Evolutionary conservation across 257 asterid genomes (phyloP).

Genomic region (Solanum stenotomum): DNA sequence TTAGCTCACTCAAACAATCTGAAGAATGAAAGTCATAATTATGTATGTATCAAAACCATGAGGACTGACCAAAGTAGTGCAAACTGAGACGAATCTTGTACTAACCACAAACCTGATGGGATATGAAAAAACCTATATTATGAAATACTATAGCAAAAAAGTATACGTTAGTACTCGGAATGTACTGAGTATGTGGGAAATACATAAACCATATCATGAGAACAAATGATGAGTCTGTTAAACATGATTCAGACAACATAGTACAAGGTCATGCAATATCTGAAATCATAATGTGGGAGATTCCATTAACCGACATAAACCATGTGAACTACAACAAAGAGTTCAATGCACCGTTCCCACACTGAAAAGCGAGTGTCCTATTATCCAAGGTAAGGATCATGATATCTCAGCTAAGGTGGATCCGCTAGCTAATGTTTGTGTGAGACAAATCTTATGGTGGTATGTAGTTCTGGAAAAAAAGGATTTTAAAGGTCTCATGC

Average conservation of each 20-base stretch:
- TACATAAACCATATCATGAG: neutral
- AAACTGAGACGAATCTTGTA: neutral
- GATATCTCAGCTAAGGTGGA: neutral
- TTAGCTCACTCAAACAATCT: neutral
- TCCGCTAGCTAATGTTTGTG: no score
- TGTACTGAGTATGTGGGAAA: neutral
- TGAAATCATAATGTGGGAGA: no score
- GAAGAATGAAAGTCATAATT: neutral
- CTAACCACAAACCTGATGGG: neutral
- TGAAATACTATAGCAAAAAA: no score
- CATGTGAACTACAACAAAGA: neutral
- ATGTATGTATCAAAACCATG: no score
- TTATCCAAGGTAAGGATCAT: neutral
- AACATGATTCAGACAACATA: neutral
- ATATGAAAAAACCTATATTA: no score
- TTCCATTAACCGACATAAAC: neutral
- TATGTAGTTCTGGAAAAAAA: neutral
- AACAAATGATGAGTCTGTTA: no score
- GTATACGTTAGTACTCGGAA: no score
- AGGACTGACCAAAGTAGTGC: no score
- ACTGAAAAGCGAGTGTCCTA: neutral
- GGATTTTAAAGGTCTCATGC: neutral
- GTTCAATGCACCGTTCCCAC: neutral
- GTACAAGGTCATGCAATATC: no score
- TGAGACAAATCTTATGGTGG: no score